A percentile compares a stretch with the other conserved stretches of the same genome.
Conservation (phyloP, 176 grass and related monocot genomes). For the Oryza coarctata region DNA sequence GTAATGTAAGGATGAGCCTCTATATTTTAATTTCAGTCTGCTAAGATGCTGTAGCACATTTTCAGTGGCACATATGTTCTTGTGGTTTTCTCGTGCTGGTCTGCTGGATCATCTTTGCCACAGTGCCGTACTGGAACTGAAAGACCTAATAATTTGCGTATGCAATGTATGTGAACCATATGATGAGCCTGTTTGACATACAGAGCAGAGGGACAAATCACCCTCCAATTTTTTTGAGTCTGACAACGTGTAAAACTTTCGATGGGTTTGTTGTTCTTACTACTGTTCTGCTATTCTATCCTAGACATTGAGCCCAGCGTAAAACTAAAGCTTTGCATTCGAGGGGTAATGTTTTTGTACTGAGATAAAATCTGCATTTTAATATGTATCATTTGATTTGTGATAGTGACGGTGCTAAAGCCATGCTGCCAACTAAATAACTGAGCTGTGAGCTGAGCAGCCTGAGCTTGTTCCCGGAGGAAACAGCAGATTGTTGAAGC, state of each 20-base stretch:
- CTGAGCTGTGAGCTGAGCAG: not conserved
- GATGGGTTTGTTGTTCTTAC: not conserved
- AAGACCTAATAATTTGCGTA: not conserved
- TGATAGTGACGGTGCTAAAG: not conserved
- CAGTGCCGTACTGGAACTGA: not conserved
- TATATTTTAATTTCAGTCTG: not conserved
- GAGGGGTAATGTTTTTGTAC: not conserved
- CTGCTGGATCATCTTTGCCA: not conserved
- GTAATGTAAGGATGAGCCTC: slow-evolving; percentile 3
- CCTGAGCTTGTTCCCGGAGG: not conserved
- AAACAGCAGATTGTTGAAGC: not conserved
- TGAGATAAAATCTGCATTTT: not conserved
- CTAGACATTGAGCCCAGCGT: not conserved
- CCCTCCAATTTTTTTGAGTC: not conserved
- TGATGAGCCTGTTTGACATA: not conserved
- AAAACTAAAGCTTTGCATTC: not conserved
- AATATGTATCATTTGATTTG: not conserved
- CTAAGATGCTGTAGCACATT: not conserved
- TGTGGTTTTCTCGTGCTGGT: not conserved
- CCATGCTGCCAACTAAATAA: not conserved
- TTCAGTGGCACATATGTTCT: not conserved
- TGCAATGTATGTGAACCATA: not conserved
- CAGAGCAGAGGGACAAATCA: not conserved
- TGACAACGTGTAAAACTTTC: not conserved
- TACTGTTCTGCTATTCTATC: not conserved